Evolutionary conservation across 805 yeast species (phyloP), one percentile per base, ranked within the genome.

Genomic region (Candida khao-thaluensis): DNA sequence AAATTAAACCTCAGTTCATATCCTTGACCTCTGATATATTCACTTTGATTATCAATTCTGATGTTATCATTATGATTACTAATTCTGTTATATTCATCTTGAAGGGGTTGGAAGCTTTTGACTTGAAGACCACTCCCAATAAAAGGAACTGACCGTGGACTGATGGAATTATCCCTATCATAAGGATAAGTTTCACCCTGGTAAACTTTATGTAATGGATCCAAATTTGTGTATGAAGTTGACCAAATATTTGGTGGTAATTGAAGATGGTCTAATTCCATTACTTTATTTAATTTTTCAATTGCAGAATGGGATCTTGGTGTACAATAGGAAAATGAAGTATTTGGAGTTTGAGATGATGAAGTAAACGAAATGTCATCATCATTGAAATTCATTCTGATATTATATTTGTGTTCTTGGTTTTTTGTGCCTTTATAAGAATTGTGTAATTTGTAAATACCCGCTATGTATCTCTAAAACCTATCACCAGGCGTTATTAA

Each of bases 191-290:
- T 29, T 11, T 29, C 23, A 15, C 5, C n/a, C n/a, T n/a, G n/a
- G n/a, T n/a, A n/a, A n/a, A n/a, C n/a, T n/a, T n/a, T 28, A 28
- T 7, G 11, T 4, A 40, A 40, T 2, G 37, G 35, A 11, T 18
- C 25, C 7, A 11, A 22, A 11, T 26, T 35, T 14, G 14, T 42
- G 26, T 36, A 50, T 17, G 36, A 29, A 8, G 40, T 20, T 3
- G 57, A 45, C 60, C 60, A 56, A 17, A 56, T 56, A 32, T 46
- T 53, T 4, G 15, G 30, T 10, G 41, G 37, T 12, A 37, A 18
- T 35, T 26, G 25, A 30, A 40, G 22, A n/a, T 20, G 34, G 14
- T 36, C 37, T 17, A 30, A 31, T 5, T 27, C 40, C 3, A 32
- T 27, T 10, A 26, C 12, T 5, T 20, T 22, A 8, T 38, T 24